Base-by-base conservation (phyloP, 768 basidiomycete genomes). In the Naganishia antarctica region DNA sequence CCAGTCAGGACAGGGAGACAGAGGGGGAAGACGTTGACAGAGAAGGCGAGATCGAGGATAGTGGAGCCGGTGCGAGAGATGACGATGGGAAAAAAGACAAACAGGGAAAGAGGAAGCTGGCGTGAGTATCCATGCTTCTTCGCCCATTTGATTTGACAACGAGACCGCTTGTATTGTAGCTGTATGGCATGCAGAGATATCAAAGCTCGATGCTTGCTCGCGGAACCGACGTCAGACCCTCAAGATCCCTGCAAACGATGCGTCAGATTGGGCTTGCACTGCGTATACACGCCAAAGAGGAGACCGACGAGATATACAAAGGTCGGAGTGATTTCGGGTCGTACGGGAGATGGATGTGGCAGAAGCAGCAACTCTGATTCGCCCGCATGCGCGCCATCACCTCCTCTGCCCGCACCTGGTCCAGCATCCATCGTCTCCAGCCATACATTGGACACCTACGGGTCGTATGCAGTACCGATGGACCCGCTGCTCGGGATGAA, bases 241-340 rank as follows among this genome's bases (percentile, higher is more conserved):
- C 51, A 61, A 41, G 65, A 66, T 23, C 60, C 65, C 13, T 66
- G 65, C 50, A 32, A 44, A 21, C 40, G 65, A 25, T 66, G 65
- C 49, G 44, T 45, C 41, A 40, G 60, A 23, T 29, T 66, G 4
- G 32, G 31, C 23, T 18, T 66, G 12, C 34, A 43, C 21, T 66
- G 65, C 44, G 60, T 61, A 5, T 66, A 66, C 43, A 66, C 61
- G 23, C 65, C 58, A 3, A 66, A 66, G 26, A 1, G 65, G 23
- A 44, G 59, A 40, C 65, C 65, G 9, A 57, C 53, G 32, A 26
- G 53, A 12, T 57, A 57, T 16, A 34, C 34, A 3, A 57, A 34
- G 26, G 31, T 57, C 4, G 53, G 53, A 40, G 23, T 12, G 12
- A 57, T 11, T 29, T 40, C 23, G 21, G 23, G 5, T 9, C 31